Percentiles rank a stretch among this genome's conserved stretches.
Evolutionary conservation across 1,139 yeast species (phyloP).

Genomic region (Insectozyma bohioensis): DNA sequence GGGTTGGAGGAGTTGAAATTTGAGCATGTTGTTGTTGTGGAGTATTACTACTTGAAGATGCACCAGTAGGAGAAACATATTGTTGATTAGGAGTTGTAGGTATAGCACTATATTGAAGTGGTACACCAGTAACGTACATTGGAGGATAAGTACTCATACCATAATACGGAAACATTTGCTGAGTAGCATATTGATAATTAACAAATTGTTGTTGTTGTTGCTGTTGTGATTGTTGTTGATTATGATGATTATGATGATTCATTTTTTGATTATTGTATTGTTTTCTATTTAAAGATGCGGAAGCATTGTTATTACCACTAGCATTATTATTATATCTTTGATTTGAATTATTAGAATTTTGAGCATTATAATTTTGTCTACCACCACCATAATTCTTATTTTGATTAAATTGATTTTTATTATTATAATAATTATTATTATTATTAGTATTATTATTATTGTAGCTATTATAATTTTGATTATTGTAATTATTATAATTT

Average conservation of each 20-base stretch:
- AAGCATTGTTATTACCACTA: constrained; percentile 8
- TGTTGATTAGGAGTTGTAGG: constrained; percentile 11
- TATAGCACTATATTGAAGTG: constrained; percentile 13
- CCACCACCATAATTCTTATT: constrained; percentile 6
- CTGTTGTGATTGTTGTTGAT: constrained; percentile 13
- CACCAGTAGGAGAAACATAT: constrained; percentile 6
- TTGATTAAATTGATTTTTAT: constrained; percentile 10
- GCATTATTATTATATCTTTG: constrained; percentile 5
- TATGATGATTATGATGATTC: constrained; percentile 15
- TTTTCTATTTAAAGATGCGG: constrained; percentile 14
- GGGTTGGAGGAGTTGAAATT: constrained; percentile 17
- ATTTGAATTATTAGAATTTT: constrained; percentile 6
- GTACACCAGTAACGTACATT: constrained; percentile 15
- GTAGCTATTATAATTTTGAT: constrained; percentile 9
- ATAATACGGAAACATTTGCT: constrained; percentile 17
- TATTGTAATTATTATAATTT: constrained; percentile 6
- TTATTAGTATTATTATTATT: constrained; percentile 5
- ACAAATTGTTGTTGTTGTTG: constrained; percentile 13
- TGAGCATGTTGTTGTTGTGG: constrained; percentile 15
- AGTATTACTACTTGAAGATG: constrained; percentile 11
- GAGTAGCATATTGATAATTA: constrained; percentile 17
- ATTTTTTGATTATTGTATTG: constrained; percentile 19
- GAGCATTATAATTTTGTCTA: constrained; percentile 13
- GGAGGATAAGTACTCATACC: constrained; percentile 19
- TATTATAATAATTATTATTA: constrained; percentile 9